phyloP scores from a whole-genome alignment of 225 moss, liverwort and hornwort genomes.

The Ulota crispa region DNA sequence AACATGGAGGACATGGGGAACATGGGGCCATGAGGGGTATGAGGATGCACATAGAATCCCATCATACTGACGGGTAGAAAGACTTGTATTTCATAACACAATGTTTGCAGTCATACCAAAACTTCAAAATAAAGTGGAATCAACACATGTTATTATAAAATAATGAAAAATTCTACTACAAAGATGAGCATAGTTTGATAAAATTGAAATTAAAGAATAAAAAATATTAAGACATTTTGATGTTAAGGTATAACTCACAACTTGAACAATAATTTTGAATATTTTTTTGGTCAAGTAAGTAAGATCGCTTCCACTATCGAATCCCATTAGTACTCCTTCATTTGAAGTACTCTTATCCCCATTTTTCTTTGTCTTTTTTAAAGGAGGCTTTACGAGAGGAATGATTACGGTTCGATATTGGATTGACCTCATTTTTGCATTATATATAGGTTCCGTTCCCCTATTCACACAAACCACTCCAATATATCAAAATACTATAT shows the following conservation, averaged over 20 bases:
- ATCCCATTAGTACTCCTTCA: conserved; percentile 17
- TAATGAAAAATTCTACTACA: accelerated
- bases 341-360: accelerated
- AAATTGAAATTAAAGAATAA: not conserved
- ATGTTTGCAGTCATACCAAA: not conserved
- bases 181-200: accelerated
- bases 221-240: not conserved
- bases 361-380: not conserved
- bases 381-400: not conserved
- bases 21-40: too few species aligned
- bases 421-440: conserved; percentile 7
- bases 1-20: too few species aligned
- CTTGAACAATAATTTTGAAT: not conserved
- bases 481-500: not conserved
- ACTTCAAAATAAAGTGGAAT: accelerated
- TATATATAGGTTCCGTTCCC: conserved; percentile 3
- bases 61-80: too few species aligned
- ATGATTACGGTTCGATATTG: not conserved
- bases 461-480: not conserved
- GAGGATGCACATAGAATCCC: too few species aligned
- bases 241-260: conserved; percentile 17
- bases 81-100: too few species aligned
- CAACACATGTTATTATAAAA: not conserved
- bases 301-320: conserved; percentile 32
- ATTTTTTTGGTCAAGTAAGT: conserved; percentile 19